Percentiles rank a stretch among this genome's conserved stretches.
Conservation (phyloP, 805 yeast species). For the Metschnikowia continentalis region DNA sequence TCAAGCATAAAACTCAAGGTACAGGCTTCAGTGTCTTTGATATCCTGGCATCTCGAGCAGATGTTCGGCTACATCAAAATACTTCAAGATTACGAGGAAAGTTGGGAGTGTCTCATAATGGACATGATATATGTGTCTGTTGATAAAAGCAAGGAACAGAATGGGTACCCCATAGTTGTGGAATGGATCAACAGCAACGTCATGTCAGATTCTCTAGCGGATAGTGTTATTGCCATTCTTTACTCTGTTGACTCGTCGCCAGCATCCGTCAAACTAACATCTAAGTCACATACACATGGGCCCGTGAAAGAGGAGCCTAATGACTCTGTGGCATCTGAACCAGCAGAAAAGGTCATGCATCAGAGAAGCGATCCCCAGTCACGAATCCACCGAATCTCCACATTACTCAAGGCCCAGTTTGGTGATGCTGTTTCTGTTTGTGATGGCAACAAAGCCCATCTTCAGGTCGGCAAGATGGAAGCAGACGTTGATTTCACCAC, state of each 20-base stretch:
- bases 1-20: conserved; percentile 78
- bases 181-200: conserved; percentile 85
- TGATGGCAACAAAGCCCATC: conserved; percentile 47
- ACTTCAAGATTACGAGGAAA: conserved; percentile 48
- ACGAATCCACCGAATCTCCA: conserved; percentile 47
- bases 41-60: conserved; percentile 86
- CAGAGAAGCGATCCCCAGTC: conserved; percentile 25
- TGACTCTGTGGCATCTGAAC: conserved; percentile 15
- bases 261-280: conserved; percentile 85
- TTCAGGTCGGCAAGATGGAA: conserved; percentile 69
- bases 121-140: conserved; percentile 40
- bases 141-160: conserved; percentile 30
- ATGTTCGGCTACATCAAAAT: conserved; percentile 88
- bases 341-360: conserved; percentile 21
- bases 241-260: conserved; percentile 93
- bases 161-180: conserved; percentile 50
- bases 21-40: conserved; percentile 73
- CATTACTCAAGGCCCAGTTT: conserved; percentile 76
- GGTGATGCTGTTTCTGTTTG: conserved; percentile 60
- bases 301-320: conserved; percentile 24
- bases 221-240: conserved; percentile 83
- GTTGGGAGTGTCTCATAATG: conserved; percentile 44
- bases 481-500: conserved; percentile 66
- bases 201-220: conserved; percentile 91
- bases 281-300: conserved; percentile 50